These are phyloP conservation scores for Pichia sp. DNA, from an alignment of 1,139 yeast species.

Conservation along the genomic window DNA sequence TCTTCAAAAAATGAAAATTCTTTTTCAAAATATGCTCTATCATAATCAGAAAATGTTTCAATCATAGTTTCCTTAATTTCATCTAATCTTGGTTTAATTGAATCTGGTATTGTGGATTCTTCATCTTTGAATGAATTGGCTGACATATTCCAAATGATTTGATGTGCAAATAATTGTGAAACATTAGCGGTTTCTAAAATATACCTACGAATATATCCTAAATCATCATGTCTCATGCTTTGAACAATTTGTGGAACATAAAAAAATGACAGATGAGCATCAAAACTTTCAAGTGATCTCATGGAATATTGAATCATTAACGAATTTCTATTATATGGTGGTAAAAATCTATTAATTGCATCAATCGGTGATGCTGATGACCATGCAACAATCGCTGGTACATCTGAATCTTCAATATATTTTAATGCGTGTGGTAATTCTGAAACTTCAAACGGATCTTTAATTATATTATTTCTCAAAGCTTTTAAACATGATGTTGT, in stretches of 20 bases:
- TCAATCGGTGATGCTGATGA: conserved; percentile 75
- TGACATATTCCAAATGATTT: conserved; percentile 95
- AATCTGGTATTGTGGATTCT: conserved; percentile 72
- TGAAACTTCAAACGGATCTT: conserved; percentile 58
- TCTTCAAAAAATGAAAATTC: conserved; percentile 89
- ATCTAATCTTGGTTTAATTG: conserved; percentile 77
- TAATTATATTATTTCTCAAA: conserved; percentile 16
- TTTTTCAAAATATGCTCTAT: conserved; percentile 60
- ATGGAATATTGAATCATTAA: conserved; percentile 77
- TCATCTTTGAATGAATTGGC: conserved; percentile 93
- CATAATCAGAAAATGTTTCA: conserved; percentile 51
- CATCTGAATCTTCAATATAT: conserved; percentile 42
- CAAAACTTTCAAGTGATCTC: conserved; percentile 84
- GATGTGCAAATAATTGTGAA: conserved; percentile 90
- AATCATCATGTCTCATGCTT: conserved; percentile 69
- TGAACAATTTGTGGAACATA: conserved; percentile 98
- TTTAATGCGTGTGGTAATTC: conserved; percentile 60
- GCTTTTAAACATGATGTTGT: conserved; percentile 14
- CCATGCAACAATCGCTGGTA: conserved; percentile 60
- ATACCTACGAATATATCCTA: conserved; percentile 83
- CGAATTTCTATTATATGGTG: conserved; percentile 64
- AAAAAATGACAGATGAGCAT: conserved; percentile 83
- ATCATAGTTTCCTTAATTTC: conserved; percentile 65
- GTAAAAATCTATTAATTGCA: conserved; percentile 77
- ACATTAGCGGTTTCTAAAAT: conserved; percentile 90